A percentile compares a stretch with the other conserved stretches of the same genome.
Evolutionary conservation across 78 protist genomes (phyloP).

Genomic region (Dictyostelium firmibasis): DNA sequence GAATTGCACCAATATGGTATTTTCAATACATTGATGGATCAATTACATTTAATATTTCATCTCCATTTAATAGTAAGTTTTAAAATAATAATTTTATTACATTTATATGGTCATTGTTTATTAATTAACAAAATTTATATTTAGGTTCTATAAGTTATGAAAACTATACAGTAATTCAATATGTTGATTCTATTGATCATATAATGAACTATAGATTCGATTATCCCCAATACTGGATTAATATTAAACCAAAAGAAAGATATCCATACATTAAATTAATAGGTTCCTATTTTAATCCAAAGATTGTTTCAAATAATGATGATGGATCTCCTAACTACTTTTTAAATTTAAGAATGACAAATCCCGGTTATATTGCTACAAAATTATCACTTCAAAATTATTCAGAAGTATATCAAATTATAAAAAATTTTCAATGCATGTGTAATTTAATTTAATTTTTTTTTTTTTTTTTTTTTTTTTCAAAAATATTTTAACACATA

Average conservation of each 20-base stretch:
- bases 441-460: no score
- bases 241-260: background rate
- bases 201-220: background rate
- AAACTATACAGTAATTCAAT: background rate
- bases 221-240: background rate
- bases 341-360: background rate
- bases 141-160: background rate
- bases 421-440: background rate
- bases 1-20: background rate
- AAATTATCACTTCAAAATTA: background rate
- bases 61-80: background rate
- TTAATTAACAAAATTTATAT: background rate
- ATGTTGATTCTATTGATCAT: background rate
- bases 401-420: background rate
- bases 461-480: no score
- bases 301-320: background rate
- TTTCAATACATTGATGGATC: background rate
- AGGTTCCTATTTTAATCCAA: background rate
- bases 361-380: background rate
- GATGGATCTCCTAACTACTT: background rate
- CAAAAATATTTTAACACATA: background rate
- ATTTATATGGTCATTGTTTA: no score
- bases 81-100: no score
- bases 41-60: background rate
- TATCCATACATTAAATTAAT: background rate